Evolutionary conservation across 139 green algal species (phyloP).

Genomic region (Gonium pectorale): DNA sequence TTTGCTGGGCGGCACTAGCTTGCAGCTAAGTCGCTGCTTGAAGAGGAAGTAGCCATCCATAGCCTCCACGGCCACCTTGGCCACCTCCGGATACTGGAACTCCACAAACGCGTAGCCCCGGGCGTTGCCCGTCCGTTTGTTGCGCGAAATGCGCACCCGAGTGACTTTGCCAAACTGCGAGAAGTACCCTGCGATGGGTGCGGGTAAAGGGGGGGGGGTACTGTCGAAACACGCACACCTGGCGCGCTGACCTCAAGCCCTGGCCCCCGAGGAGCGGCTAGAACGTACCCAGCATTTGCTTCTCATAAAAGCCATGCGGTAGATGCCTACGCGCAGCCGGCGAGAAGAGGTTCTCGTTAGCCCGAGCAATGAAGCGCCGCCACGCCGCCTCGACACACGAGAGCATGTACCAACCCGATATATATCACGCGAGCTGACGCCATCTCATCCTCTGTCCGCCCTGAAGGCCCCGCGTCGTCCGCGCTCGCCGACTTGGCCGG

Average conservation of each 20-base stretch:
- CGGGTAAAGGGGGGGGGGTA: background rate
- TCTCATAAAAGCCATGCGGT: conserved; percentile 94
- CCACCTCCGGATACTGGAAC: conserved; percentile 84
- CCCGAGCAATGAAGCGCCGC: too few relatives aligned
- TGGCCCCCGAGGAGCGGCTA: background rate
- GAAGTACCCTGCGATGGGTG: conserved; percentile 73
- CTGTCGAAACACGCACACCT: background rate
- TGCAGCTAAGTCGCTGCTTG: conserved; percentile 64
- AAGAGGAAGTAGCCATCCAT: conserved; percentile 97
- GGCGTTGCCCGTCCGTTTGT: conserved; percentile 68
- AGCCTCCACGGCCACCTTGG: conserved; percentile 82
- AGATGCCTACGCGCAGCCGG: conserved; percentile 89
- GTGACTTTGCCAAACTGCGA: conserved; percentile 80
- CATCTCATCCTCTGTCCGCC: background rate
- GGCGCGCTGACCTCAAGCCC: background rate
- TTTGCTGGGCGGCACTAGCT: conserved; percentile 50
- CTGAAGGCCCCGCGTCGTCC: conserved; percentile 17
- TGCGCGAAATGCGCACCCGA: conserved; percentile 73
- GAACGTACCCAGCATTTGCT: conserved; percentile 83
- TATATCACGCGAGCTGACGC: conserved; percentile 5
- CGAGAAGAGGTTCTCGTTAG: too few relatives aligned
- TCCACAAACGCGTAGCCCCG: conserved; percentile 84
- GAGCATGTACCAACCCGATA: background rate
- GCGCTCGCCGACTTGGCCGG: background rate
- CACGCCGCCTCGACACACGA: too few relatives aligned